phyloP scores from a whole-genome alignment of 495 filamentous ascomycete species.

The Tuber umbilicatum region DNA sequence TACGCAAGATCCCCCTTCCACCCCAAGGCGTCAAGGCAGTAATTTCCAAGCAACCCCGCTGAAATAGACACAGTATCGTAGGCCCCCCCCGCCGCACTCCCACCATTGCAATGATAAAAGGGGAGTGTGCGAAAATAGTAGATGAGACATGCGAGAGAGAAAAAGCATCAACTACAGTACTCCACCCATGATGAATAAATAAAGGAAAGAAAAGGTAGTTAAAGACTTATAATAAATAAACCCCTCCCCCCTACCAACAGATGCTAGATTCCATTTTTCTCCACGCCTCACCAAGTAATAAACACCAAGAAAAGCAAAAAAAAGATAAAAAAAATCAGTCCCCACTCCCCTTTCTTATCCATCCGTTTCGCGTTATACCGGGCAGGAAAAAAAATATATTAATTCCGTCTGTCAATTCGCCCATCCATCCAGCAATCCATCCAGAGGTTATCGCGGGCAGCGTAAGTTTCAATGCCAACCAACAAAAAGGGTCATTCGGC shows the following conservation, averaged over 20 bases:
- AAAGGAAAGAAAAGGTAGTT: neutral
- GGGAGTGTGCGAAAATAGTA: neutral
- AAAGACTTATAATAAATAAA: neutral
- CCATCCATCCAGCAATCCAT: neutral
- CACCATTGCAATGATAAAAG: neutral
- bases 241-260: neutral
- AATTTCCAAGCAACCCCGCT: neutral
- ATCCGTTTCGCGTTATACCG: neutral
- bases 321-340: neutral
- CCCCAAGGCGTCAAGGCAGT: neutral
- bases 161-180: neutral
- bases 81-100: neutral
- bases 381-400: neutral
- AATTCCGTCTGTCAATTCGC: neutral
- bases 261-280: neutral
- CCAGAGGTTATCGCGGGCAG: neutral
- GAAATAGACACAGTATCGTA: neutral
- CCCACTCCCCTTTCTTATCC: neutral
- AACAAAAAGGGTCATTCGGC: neutral
- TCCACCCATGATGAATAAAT: constrained; percentile 1
- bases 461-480: neutral
- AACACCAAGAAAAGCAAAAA: neutral
- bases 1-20: neutral
- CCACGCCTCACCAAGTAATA: neutral
- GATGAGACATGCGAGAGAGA: neutral